Conservation (phyloP, 2,329 filamentous ascomycete genomes). For the Monilinia aucupariae region DNA sequence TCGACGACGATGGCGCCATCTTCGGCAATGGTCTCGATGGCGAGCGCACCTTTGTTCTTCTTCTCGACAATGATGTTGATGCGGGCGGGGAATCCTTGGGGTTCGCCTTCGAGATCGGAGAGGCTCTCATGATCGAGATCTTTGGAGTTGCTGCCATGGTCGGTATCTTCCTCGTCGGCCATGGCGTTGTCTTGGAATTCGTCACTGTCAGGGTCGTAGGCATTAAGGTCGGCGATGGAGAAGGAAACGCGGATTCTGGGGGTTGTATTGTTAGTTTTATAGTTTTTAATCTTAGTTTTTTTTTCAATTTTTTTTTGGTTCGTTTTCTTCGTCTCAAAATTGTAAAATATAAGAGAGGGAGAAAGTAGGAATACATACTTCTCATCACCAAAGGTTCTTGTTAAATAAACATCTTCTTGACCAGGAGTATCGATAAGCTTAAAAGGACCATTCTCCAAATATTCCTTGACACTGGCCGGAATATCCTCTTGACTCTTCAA, state of each 20-base stretch:
- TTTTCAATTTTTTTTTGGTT: background rate
- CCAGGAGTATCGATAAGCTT: slow-evolving; percentile 77
- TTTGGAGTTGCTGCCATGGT: slow-evolving; percentile 41
- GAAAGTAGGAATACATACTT: slow-evolving; percentile 51
- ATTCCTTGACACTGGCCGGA: slow-evolving; percentile 77
- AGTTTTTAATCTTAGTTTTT: too few species aligned
- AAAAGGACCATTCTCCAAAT: slow-evolving; percentile 79
- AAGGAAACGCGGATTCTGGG: slow-evolving; percentile 71
- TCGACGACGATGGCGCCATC: slow-evolving; percentile 84
- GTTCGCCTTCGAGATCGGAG: slow-evolving; percentile 48
- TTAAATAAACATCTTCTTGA: slow-evolving; percentile 81
- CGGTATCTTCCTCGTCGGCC: slow-evolving; percentile 46
- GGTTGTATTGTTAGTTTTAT: background rate
- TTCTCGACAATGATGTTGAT: slow-evolving; percentile 88
- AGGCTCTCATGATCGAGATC: slow-evolving; percentile 52
- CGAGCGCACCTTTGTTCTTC: slow-evolving; percentile 74
- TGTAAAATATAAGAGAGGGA: slow-evolving; percentile 31
- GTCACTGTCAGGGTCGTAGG: slow-evolving; percentile 54
- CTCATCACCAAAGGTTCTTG: slow-evolving; percentile 79
- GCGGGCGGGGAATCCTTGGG: slow-evolving; percentile 65
- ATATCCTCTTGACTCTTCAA: slow-evolving; percentile 65
- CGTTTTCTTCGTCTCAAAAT: background rate
- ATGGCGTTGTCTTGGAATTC: slow-evolving; percentile 49
- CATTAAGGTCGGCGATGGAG: slow-evolving; percentile 76
- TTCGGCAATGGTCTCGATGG: slow-evolving; percentile 80